Percentiles rank a stretch among this genome's conserved stretches.
Conservation (phyloP, 352 stramenopile genomes). For the Globisporangium paroecandrum region DNA sequence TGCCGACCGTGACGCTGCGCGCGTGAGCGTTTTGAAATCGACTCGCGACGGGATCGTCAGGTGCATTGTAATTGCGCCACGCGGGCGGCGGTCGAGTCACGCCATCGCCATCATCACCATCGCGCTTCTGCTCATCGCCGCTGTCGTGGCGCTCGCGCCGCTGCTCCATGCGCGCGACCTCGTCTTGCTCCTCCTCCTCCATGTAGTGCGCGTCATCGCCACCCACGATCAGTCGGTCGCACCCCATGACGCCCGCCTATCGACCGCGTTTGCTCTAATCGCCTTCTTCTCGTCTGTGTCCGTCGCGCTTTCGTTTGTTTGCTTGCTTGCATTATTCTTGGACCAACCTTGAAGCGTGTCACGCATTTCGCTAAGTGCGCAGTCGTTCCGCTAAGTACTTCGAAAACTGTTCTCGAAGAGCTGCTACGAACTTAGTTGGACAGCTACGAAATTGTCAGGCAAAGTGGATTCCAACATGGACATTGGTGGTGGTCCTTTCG, state of each 20-base stretch:
- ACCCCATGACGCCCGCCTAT: constrained; percentile 41
- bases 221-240: constrained; percentile 43
- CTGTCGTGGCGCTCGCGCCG: background rate
- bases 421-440: background rate
- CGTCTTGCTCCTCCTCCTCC: constrained; percentile 4
- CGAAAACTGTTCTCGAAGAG: background rate
- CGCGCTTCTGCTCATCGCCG: constrained; percentile 16
- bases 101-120: constrained; percentile 6
- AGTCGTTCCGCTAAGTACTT: background rate
- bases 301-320: background rate
- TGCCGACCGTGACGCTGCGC: background rate
- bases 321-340: background rate
- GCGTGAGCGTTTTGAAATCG: background rate
- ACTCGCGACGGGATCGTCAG: constrained; percentile 1
- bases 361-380: background rate
- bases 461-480: background rate
- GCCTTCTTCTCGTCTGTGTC: background rate
- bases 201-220: constrained; percentile 10
- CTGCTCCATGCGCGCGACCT: constrained; percentile 7
- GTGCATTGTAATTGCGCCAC: constrained; percentile 7
- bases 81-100: background rate
- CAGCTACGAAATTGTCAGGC: background rate
- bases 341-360: background rate
- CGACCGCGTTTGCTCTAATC: background rate
- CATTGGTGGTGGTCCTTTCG: background rate